Base-by-base conservation (phyloP, 1,284 basidiomycete species). In the Ustilago shanxiensis region DNA sequence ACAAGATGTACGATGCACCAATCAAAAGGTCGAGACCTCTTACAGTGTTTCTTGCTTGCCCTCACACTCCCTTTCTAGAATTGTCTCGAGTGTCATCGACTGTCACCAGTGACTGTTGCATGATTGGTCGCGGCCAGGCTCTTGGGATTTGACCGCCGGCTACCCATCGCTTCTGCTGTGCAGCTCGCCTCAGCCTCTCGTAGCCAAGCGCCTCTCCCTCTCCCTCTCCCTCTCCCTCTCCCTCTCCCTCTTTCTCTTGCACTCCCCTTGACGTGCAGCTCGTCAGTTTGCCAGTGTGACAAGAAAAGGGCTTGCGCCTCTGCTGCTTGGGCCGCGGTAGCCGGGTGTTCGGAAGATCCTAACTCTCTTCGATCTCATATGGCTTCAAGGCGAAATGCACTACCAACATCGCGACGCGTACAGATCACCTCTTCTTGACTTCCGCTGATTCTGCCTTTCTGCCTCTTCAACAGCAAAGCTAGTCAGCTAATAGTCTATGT, bases 331-430 rank as follows among this genome's bases (percentile, higher is more conserved):
- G 18, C 39, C 54, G 54, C 54, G 54, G 35, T 29, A 44, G 22
- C 35, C 54, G 54, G 54, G 8, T 56, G 54, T 16, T 56, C 54
- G 54, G 54, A 20, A 56, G n/a, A 16, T 26, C 45, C 45, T 22
- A 47, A n/a, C 5, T 20, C 10, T 47, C 44, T 22, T 24, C 22
- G 7, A 22, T 47, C 14, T 47, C 20, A 6, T 20, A 44, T 6
- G 41, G 41, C 45, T 16, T 49, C 35, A 14, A 37, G 35, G 35
- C 35, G 24, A 49, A 10, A 13, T 28, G 3, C 45, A 6, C 22
- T 49, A 9, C 8, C n/a, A 45, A 20, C 8, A 54, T 39, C 52
- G 31, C 52, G 35, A 37, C 28, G 35, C 52, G 35, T 49, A 24
- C 24, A 20, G 18, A 44, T 49, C 45, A 26, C 6, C 9, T 16